Percentiles rank a stretch among this genome's conserved stretches.
Evolutionary conservation across 257 asterid species (phyloP).

Genomic region (Solanum medicagineum): DNA sequence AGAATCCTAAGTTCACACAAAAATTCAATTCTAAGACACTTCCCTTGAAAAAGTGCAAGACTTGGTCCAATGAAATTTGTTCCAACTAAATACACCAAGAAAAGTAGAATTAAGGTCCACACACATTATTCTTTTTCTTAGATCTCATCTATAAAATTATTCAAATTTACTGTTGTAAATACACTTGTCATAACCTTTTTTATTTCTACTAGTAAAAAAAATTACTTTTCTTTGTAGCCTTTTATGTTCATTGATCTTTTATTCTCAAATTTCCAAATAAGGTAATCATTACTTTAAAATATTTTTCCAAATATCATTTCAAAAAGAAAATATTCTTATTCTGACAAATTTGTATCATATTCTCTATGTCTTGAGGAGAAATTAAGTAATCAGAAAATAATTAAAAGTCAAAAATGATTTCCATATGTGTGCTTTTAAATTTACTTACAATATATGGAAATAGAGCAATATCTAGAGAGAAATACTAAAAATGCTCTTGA

Average conservation of each 20-base stretch:
- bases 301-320: neutral
- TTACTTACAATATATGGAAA: neutral
- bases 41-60: neutral
- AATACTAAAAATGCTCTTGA: no score
- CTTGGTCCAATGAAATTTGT: neutral
- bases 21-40: neutral
- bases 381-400: neutral
- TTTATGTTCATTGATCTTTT: neutral
- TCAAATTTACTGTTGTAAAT: neutral
- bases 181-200: neutral
- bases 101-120: no score
- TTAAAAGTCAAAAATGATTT: neutral
- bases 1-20: neutral
- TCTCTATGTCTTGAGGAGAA: neutral
- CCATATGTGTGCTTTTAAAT: neutral
- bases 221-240: neutral
- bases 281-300: neutral
- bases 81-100: neutral
- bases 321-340: neutral
- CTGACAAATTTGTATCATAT: neutral
- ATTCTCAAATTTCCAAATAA: neutral
- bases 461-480: neutral
- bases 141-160: no score
- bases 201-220: no score
- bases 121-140: neutral